phyloP scores from a whole-genome alignment of 306 rosid species.

The Quercus suber region DNA sequence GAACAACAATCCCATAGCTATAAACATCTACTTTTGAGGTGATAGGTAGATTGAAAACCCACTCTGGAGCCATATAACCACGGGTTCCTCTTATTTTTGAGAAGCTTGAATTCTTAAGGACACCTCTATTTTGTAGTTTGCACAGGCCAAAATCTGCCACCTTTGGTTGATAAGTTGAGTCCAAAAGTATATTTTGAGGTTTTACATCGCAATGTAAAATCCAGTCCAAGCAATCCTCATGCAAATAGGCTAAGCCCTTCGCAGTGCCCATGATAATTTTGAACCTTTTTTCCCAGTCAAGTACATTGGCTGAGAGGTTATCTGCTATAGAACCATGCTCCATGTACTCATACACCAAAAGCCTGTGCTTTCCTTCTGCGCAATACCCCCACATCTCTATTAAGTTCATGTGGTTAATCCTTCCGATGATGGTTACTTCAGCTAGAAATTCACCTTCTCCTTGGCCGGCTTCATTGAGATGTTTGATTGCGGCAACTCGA shows the following conservation, averaged over 20 bases:
- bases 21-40: conserved; percentile 52
- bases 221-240: conserved; percentile 68
- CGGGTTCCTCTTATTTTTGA: conserved; percentile 57
- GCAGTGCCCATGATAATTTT: conserved; percentile 39
- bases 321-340: conserved; percentile 31
- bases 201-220: conserved; percentile 50
- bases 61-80: conserved; percentile 60
- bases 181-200: conserved; percentile 34
- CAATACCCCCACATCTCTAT: conserved; percentile 49
- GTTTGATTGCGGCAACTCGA: conserved; percentile 48
- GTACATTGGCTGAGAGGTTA: conserved; percentile 10
- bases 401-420: conserved; percentile 36
- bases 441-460: conserved; percentile 38
- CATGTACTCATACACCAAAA: conserved; percentile 37
- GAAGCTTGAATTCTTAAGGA: conserved; percentile 19
- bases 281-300: conserved; percentile 33
- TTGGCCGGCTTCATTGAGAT: conserved; percentile 31
- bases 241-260: conserved; percentile 48
- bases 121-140: conserved; percentile 32
- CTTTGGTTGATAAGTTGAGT: conserved; percentile 24
- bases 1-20: conserved; percentile 38
- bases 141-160: conserved; percentile 42
- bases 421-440: conserved; percentile 30
- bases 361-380: conserved; percentile 28
- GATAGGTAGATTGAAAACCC: conserved; percentile 36